Evolutionary conservation across 2,329 filamentous ascomycete genomes (phyloP), one percentile per base, ranked within the genome.

Genomic region (Periconia digitata): DNA sequence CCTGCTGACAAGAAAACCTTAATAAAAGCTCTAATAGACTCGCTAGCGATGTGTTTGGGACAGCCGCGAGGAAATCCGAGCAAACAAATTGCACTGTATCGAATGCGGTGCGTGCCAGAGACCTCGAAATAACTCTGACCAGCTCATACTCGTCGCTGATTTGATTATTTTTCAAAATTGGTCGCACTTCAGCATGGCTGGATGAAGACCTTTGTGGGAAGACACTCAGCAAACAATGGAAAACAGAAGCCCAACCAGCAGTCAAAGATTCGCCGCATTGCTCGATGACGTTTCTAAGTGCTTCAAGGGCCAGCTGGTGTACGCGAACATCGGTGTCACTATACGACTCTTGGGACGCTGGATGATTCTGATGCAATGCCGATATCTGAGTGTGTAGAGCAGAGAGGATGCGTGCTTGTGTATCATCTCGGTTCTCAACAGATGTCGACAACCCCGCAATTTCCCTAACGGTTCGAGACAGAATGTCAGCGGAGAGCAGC

Each of bases 1-100:
- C 89, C 55, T 86, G 81, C 69, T 99, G 94, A 0, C 85, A 87
- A 59, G 90, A 91, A 71, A 97, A 99, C 55, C 87, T 86, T 63
- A 90, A 90, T 18, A 99, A 81, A 10, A 92, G 90, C 73, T 95
- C 88, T 52, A 97, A 85, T 15, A 99, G 80, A 85, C 79, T 70
- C 87, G 89, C 74, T 82, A 96, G 42, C 77, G 82, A 67, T 83
- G 84, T 39, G 83, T 88, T 47, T 85, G 79, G 75, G n/a, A 79
- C 67, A 6, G 88, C 85, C 13, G 85, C 80, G 27, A 99, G 74
- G 63, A 99, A 99, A 70, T 99, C 94, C 0, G 94, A 96, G 69
- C 92, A 95, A 39, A 99, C 87, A 3, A 99, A 83, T 67, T 97
- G 90, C 12, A 95, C 77, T 2, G 92, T 95, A 55, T 84, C 87